Percentiles rank a stretch among this genome's conserved stretches.
These are phyloP conservation scores for Elaeis guineensis DNA, from an alignment of 176 grass and related monocot species.

Conservation along the genomic window DNA sequence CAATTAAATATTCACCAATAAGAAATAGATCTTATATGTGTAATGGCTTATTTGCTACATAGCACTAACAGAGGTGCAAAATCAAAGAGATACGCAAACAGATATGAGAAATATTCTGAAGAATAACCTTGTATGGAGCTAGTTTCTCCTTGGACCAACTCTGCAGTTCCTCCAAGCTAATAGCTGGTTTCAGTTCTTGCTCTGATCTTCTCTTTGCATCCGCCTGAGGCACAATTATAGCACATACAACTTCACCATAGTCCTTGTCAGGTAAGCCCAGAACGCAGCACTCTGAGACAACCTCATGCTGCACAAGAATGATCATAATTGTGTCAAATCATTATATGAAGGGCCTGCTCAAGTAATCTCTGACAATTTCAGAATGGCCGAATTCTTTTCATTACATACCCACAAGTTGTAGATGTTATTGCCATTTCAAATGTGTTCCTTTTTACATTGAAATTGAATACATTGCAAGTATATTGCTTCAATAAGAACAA, in stretches of 20 bases:
- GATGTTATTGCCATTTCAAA: too few relatives aligned
- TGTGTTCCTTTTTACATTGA: too few relatives aligned
- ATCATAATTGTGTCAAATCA: background rate
- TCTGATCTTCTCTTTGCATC: constrained; percentile 42
- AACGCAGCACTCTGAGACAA: constrained; percentile 64
- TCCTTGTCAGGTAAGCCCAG: constrained; percentile 70
- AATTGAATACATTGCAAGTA: too few relatives aligned
- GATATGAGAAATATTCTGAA: constrained; percentile 13
- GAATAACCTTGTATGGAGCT: constrained; percentile 90
- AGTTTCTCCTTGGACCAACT: constrained; percentile 87
- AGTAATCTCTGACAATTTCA: too few relatives aligned
- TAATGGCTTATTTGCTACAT: background rate
- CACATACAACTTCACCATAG: constrained; percentile 79
- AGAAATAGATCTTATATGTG: too few relatives aligned
- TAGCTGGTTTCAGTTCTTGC: constrained; percentile 37
- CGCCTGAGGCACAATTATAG: constrained; percentile 68
- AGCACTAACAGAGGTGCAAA: constrained; percentile 10
- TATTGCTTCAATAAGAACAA: too few relatives aligned
- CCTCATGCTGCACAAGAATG: constrained; percentile 45
- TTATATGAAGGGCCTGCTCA: background rate
- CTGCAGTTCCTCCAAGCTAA: constrained; percentile 63
- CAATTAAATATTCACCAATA: too few relatives aligned
- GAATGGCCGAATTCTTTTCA: too few relatives aligned
- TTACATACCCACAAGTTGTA: too few relatives aligned
- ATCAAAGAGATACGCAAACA: constrained; percentile 4